These are phyloP conservation scores for Volutella citrinella DNA, from an alignment of 2,329 filamentous ascomycete species.

Conservation along the genomic window DNA sequence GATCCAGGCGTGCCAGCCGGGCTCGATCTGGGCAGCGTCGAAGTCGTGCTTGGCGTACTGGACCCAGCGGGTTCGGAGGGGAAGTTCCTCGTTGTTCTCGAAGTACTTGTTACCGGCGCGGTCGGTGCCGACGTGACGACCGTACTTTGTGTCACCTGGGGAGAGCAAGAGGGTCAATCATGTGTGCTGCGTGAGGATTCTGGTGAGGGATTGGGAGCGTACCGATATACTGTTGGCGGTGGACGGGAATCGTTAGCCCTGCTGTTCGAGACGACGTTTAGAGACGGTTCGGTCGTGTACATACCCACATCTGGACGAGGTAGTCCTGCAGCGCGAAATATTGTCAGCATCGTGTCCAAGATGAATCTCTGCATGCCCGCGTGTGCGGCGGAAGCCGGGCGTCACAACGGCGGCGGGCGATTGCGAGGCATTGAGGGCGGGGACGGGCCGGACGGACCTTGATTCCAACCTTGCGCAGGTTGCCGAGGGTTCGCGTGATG, in stretches of 20 bases:
- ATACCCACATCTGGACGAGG: conserved; percentile 89
- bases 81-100: conserved; percentile 93
- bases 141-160: conserved; percentile 95
- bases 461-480: conserved; percentile 82
- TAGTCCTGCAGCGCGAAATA: conserved; percentile 67
- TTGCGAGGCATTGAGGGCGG: too few species aligned
- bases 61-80: conserved; percentile 94
- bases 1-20: conserved; percentile 98
- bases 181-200: conserved; percentile 3
- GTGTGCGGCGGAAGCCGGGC: too few species aligned
- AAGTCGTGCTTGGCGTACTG: conserved; percentile 90
- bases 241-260: conserved; percentile 20
- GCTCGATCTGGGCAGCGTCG: conserved; percentile 82
- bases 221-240: conserved; percentile 53
- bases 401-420: too few species aligned
- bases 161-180: conserved; percentile 2
- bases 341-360: conserved; percentile 22
- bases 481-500: conserved; percentile 78
- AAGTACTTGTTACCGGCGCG: conserved; percentile 96
- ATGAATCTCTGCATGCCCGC: too few species aligned
- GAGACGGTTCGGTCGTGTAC: conserved; percentile 36
- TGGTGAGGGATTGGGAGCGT: conserved; percentile 17
- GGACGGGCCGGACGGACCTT: conserved; percentile 59
- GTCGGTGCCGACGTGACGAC: conserved; percentile 79
- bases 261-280: too few species aligned